phyloP scores from a whole-genome alignment of 106 monocot species.

The Ottelia alismoides region DNA sequence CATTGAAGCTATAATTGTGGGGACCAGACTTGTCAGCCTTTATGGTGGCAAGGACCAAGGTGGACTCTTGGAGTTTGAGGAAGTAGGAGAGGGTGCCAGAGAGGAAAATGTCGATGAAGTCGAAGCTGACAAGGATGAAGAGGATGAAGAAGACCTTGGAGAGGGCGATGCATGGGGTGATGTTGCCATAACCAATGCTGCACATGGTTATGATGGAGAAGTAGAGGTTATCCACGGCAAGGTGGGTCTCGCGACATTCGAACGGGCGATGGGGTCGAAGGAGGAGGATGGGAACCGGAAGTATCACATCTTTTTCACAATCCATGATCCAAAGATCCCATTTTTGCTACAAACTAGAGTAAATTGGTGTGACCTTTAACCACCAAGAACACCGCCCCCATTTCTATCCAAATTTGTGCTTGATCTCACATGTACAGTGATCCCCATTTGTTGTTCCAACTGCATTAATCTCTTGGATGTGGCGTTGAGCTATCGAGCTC shows the following conservation, averaged over 20 bases:
- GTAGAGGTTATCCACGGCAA: slow-evolving; percentile 65
- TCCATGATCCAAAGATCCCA: too few relatives aligned
- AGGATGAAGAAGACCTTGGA: slow-evolving; percentile 77
- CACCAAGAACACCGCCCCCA: too few relatives aligned
- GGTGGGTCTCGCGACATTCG: slow-evolving; percentile 31
- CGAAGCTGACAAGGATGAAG: slow-evolving; percentile 75
- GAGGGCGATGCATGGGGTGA: slow-evolving; percentile 48
- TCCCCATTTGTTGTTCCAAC: too few relatives aligned
- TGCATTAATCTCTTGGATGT: too few relatives aligned
- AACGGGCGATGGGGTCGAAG: slow-evolving; percentile 20
- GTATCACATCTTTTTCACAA: too few relatives aligned
- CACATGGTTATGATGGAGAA: slow-evolving; percentile 87
- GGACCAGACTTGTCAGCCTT: too few relatives aligned
- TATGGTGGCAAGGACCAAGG: slow-evolving; percentile 39
- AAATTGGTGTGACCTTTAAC: too few relatives aligned
- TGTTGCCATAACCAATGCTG: slow-evolving; percentile 90
- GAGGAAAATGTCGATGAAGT: slow-evolving; percentile 77
- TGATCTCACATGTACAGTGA: too few relatives aligned
- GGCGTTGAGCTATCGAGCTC: too few relatives aligned
- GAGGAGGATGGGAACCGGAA: too few relatives aligned
- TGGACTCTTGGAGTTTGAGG: slow-evolving; percentile 59
- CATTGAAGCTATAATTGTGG: slow-evolving; percentile 49
- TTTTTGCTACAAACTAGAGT: too few relatives aligned
- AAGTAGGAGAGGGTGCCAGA: slow-evolving; percentile 74
- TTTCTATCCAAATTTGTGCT: too few relatives aligned